Evolutionary conservation across 805 yeast genomes (phyloP), one percentile per base, ranked within the genome.

Genomic region (Saccharomycopsis olivae): DNA sequence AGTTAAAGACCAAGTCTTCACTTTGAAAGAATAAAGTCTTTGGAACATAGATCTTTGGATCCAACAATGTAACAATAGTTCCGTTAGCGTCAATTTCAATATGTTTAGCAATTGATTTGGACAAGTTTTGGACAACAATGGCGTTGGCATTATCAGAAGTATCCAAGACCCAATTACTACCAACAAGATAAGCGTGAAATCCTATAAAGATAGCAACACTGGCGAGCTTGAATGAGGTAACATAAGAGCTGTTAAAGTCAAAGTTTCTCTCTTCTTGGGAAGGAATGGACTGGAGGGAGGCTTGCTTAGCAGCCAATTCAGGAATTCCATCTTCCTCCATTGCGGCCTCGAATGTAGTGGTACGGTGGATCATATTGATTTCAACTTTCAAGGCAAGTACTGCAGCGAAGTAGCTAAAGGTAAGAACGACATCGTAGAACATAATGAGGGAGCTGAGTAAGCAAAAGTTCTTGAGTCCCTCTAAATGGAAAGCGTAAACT

Each of bases 281-380:
- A 9, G 18, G 21, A 13, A 32, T 15, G 25, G 62, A 52, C 33
- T 55, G 60, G 27, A 37, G 29, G 14, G 78, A 75, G 27, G 87
- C 88, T 29, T 75, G 69, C 48, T 73, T 76, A 9, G 96, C 96
- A 25, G 82, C 81, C 35, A 65, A 58, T 29, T 75, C 73, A 33
- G 82, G 70, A 25, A 89, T 73, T 19, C 98, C 97, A 54, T 89
- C 98, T 57, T 89, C 98, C 63, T 88, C 92, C 48, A 89, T 66
- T 21, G 84, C 86, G 47, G 74, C 76, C 55, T 80, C 78, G 55
- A 87, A 71, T 40, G 75, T 73, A 44, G 84, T 76, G 35, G 86
- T 81, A 49, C 85, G 75, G 59, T 88, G 85, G 41, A 92, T 92
- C 45, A 83, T 68, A 56, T 75, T 76, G 57, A 89, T 85, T 59